Percentiles rank a stretch among this genome's conserved stretches.
Conservation (phyloP, 2,329 filamentous ascomycete species). For the Penicillium thymicola region DNA sequence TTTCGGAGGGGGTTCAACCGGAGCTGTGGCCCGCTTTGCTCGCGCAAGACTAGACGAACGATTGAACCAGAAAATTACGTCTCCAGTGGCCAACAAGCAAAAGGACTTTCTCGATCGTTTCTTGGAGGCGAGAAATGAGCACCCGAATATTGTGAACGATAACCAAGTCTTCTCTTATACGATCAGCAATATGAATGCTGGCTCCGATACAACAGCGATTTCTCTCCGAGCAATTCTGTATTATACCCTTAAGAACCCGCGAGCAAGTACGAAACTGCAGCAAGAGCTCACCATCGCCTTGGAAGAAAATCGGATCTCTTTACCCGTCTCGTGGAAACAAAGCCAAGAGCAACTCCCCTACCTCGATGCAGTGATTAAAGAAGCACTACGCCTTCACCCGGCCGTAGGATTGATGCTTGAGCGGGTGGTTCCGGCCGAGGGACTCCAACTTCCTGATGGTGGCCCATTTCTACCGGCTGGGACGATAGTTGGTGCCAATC, state of each 20-base stretch:
- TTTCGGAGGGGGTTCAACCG: constrained; percentile 17
- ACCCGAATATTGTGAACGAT: constrained; percentile 27
- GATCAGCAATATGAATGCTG: constrained; percentile 31
- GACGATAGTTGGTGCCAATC: constrained; percentile 33
- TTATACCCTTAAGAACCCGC: constrained; percentile 26
- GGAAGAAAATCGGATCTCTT: constrained; percentile 8
- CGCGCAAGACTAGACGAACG: constrained; percentile 20
- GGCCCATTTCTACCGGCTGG: constrained; percentile 24
- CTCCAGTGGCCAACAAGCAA: neutral
- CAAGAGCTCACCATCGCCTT: constrained; percentile 47
- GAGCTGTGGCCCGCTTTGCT: constrained; percentile 24
- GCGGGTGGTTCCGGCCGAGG: constrained; percentile 22
- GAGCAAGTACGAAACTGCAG: constrained; percentile 39
- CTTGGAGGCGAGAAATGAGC: constrained; percentile 24
- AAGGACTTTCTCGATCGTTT: constrained; percentile 33
- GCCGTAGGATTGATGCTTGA: constrained; percentile 25
- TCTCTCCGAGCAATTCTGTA: constrained; percentile 34
- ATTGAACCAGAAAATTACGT: constrained; percentile 4
- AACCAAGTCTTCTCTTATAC: constrained; percentile 27
- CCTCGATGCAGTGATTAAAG: constrained; percentile 30
- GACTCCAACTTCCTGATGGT: constrained; percentile 19
- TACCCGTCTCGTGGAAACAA: constrained; percentile 26
- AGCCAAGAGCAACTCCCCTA: constrained; percentile 27
- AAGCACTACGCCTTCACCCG: constrained; percentile 27
- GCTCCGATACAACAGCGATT: constrained; percentile 38